Conservation (phyloP, 345 rosid genomes). For the Rubroshorea leprosula region DNA sequence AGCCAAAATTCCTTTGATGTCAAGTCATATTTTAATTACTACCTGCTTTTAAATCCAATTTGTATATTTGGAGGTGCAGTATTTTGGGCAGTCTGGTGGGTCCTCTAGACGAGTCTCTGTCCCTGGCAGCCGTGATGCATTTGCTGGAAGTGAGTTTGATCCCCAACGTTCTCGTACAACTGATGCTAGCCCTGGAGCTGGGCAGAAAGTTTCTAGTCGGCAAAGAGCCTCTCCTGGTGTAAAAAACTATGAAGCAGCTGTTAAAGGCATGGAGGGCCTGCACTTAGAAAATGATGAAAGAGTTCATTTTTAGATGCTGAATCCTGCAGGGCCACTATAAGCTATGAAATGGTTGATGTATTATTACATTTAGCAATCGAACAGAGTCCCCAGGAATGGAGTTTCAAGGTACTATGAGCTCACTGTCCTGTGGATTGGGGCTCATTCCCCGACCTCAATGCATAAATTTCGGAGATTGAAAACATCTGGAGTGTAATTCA, state of each 20-base stretch:
- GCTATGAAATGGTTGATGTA: conserved; percentile 3
- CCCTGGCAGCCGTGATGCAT: conserved; percentile 55
- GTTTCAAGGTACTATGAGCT: no score
- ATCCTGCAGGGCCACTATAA: background rate
- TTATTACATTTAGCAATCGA: no score
- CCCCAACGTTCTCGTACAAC: conserved; percentile 41
- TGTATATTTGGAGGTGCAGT: conserved; percentile 10
- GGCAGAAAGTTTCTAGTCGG: conserved; percentile 41
- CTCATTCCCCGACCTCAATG: conserved; percentile 3
- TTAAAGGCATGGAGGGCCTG: conserved; percentile 18
- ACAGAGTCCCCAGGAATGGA: no score
- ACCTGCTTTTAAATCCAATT: conserved; percentile 5
- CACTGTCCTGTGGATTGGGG: no score
- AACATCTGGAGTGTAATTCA: conserved; percentile 8
- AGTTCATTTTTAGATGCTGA: conserved; percentile 11
- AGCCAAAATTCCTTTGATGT: no score
- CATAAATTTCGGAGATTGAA: background rate
- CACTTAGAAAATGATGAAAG: conserved; percentile 16
- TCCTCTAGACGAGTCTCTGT: conserved; percentile 45
- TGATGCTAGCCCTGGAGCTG: conserved; percentile 46
- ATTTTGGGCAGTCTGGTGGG: conserved; percentile 62
- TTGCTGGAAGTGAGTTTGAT: conserved; percentile 53
- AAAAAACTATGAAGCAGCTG: conserved; percentile 17
- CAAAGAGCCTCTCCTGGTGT: conserved; percentile 51
- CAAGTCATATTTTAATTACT: background rate